These are phyloP conservation scores for Epichloe elymi DNA, from an alignment of 2,329 filamentous ascomycete genomes.

Conservation along the genomic window DNA sequence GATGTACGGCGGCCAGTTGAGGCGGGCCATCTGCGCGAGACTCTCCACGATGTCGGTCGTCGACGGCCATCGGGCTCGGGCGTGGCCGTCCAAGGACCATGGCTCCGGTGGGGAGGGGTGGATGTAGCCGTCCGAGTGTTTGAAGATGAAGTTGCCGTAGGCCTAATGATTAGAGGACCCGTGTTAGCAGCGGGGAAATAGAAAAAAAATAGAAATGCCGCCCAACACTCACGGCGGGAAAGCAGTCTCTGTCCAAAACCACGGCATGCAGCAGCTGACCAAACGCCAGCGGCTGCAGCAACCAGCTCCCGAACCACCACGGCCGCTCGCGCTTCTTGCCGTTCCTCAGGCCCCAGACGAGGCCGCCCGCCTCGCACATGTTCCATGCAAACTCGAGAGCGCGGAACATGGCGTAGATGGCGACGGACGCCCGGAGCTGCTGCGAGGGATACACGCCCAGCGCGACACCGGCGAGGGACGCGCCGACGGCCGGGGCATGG, in stretches of 20 bases:
- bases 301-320: slow-evolving; percentile 76
- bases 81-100: slow-evolving; percentile 40
- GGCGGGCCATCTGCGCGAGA: slow-evolving; percentile 64
- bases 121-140: slow-evolving; percentile 66
- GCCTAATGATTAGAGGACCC: background rate
- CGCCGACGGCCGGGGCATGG: slow-evolving; percentile 80
- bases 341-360: slow-evolving; percentile 46
- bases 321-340: slow-evolving; percentile 44
- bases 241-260: slow-evolving; percentile 64
- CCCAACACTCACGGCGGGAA: slow-evolving; percentile 39
- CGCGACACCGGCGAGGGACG: slow-evolving; percentile 72
- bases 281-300: slow-evolving; percentile 63
- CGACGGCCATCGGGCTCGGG: slow-evolving; percentile 60
- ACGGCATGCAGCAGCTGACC: slow-evolving; percentile 66
- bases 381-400: slow-evolving; percentile 84
- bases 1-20: slow-evolving; percentile 75
- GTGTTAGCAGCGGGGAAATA: background rate
- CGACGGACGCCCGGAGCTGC: slow-evolving; percentile 60
- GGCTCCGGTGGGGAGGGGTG: slow-evolving; percentile 55
- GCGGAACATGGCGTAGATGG: slow-evolving; percentile 69
- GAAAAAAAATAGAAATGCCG: background rate
- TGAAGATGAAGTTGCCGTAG: slow-evolving; percentile 43
- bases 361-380: slow-evolving; percentile 59
- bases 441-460: slow-evolving; percentile 59
- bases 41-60: slow-evolving; percentile 67